phyloP scores from a whole-genome alignment of 2,329 filamentous ascomycete genomes.

The Paraconiothyrium brasiliense region DNA sequence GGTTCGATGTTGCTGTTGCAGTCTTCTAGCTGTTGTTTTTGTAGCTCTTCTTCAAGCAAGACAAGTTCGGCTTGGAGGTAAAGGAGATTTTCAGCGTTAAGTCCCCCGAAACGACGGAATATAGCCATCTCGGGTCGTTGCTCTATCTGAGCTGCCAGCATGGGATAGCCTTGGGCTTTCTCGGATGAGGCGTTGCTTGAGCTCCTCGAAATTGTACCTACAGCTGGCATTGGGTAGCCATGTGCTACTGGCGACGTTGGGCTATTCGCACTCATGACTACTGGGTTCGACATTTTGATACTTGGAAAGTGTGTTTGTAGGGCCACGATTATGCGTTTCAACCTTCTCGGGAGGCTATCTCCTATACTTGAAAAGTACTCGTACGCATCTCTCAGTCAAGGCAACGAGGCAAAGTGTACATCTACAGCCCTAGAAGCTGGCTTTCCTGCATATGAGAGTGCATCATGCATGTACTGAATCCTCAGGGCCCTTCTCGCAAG shows the following conservation, averaged over 20 bases:
- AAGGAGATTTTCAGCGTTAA: conserved; percentile 16
- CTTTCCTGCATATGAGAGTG: neutral
- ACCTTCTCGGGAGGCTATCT: neutral
- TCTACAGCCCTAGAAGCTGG: neutral
- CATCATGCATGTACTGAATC: neutral
- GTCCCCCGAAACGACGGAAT: conserved; percentile 12
- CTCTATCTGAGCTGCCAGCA: conserved; percentile 6
- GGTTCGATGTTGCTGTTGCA: neutral
- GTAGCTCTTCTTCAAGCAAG: conserved; percentile 6
- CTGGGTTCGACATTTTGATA: no score
- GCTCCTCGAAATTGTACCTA: neutral
- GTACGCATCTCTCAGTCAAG: neutral
- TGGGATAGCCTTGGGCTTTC: conserved; percentile 6
- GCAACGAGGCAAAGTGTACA: neutral
- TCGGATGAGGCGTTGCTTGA: neutral
- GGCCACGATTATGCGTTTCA: neutral
- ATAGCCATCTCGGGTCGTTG: conserved; percentile 11
- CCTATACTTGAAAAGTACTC: neutral
- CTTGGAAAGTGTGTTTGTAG: neutral
- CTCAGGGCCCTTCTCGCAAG: neutral
- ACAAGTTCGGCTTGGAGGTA: conserved; percentile 15
- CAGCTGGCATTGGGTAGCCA: neutral
- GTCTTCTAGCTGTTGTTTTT: neutral
- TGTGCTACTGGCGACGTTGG: neutral
- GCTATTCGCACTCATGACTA: neutral